phyloP scores from a whole-genome alignment of 176 grass and related monocot species.

The Oryza meyeriana region DNA sequence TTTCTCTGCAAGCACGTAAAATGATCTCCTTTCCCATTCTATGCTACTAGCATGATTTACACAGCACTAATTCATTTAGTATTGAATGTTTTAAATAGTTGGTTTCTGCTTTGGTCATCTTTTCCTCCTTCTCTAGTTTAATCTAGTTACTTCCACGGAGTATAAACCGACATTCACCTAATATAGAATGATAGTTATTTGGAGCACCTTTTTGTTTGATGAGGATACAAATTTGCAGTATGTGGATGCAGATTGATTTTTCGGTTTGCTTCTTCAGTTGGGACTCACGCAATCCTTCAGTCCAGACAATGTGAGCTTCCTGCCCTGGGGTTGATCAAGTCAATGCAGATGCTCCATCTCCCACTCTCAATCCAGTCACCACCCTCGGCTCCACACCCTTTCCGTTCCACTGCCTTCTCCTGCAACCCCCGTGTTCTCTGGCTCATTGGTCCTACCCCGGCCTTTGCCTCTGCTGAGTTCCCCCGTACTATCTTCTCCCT shows the following conservation, averaged over 20 bases:
- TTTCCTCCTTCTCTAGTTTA: background rate
- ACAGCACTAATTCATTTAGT: background rate
- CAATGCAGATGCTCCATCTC: conserved; percentile 9
- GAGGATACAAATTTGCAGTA: background rate
- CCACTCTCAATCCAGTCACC: background rate
- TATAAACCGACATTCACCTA: background rate
- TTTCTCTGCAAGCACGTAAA: background rate
- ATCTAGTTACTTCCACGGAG: background rate
- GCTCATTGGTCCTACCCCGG: background rate
- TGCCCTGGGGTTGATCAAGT: background rate
- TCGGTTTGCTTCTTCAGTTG: background rate
- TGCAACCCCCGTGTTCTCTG: background rate
- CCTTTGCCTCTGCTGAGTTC: conserved; percentile 40
- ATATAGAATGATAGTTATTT: too few species aligned
- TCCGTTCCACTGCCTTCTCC: background rate
- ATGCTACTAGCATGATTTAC: background rate
- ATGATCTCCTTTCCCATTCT: background rate
- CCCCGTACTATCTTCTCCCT: background rate
- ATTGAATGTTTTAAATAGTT: background rate
- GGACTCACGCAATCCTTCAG: conserved; percentile 1
- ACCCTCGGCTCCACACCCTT: background rate
- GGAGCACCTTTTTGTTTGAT: background rate
- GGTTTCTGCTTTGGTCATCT: background rate
- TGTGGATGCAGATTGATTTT: background rate
- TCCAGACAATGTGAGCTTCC: conserved; percentile 14